Evolutionary conservation across 176 grass and related monocot species (phyloP).

Genomic region (Urochloa ruziziensis): DNA sequence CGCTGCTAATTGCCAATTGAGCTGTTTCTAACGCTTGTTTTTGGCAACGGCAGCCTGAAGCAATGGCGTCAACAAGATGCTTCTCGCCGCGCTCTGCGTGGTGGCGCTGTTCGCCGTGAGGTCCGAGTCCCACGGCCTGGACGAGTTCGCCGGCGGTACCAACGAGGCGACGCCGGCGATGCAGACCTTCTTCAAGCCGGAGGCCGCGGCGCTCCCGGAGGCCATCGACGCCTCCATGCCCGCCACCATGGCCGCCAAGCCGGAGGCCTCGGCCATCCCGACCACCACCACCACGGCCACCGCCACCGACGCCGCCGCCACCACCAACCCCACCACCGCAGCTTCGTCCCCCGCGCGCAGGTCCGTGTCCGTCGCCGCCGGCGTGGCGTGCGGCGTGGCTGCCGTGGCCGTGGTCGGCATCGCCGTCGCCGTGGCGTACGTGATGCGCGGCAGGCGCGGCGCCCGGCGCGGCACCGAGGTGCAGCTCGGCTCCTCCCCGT

Average conservation of each 20-base stretch:
- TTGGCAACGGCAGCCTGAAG: not conserved
- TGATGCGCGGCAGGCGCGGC: constrained; percentile 43
- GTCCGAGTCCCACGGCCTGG: constrained; percentile 40
- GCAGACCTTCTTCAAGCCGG: constrained; percentile 54
- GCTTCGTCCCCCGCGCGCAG: not conserved
- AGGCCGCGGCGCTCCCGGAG: constrained; percentile 50
- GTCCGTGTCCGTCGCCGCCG: constrained; percentile 47
- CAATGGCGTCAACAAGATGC: constrained; percentile 24
- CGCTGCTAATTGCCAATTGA: not conserved
- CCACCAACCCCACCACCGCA: not conserved
- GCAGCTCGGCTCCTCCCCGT: constrained; percentile 29
- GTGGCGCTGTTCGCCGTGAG: constrained; percentile 28
- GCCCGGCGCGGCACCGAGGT: constrained; percentile 26
- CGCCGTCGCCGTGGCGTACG: constrained; percentile 42
- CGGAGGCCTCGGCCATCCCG: constrained; percentile 46
- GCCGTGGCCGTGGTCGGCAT: constrained; percentile 45
- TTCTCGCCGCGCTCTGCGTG: constrained; percentile 36
- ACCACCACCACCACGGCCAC: not conserved
- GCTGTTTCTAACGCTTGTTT: not conserved
- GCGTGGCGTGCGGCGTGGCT: constrained; percentile 48
- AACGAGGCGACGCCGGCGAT: constrained; percentile 19
- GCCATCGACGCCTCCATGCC: constrained; percentile 17
- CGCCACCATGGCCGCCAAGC: constrained; percentile 38
- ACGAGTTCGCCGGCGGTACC: constrained; percentile 9
- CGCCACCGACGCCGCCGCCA: not conserved